These are phyloP conservation scores for Fusarium praegraminearum DNA, from an alignment of 2,329 filamentous ascomycete species.

Conservation along the genomic window DNA sequence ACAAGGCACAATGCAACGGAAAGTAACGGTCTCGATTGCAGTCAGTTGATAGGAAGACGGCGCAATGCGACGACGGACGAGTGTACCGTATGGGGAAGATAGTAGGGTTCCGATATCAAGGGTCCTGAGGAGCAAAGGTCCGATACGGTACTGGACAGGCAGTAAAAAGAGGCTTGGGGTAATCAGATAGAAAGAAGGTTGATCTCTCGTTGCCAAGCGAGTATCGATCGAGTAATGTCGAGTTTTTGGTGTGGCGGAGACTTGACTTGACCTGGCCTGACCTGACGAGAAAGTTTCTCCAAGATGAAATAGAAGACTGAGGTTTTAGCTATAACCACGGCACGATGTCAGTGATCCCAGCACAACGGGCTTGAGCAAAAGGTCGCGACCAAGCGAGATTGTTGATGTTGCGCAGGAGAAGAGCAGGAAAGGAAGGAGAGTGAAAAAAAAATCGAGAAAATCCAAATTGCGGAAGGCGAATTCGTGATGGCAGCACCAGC, in stretches of 20 bases:
- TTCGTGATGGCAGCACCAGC: slow-evolving; percentile 30
- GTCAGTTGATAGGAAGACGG: slow-evolving; percentile 18
- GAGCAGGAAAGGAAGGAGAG: background rate
- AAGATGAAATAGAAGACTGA: background rate
- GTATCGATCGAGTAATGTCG: background rate
- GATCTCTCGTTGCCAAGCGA: slow-evolving; percentile 4
- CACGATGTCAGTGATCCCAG: slow-evolving; percentile 21
- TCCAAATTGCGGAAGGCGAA: slow-evolving; percentile 41
- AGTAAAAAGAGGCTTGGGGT: slow-evolving; percentile 8
- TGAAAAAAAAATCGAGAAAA: slow-evolving; percentile 9
- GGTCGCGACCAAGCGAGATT: slow-evolving; percentile 12
- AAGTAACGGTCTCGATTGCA: slow-evolving; percentile 31
- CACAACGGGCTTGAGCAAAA: slow-evolving; percentile 27
- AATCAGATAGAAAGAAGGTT: background rate
- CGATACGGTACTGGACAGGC: background rate
- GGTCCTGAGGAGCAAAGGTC: slow-evolving; percentile 8
- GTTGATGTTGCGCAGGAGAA: slow-evolving; percentile 16
- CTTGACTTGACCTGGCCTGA: slow-evolving; percentile 1
- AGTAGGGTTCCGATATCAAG: slow-evolving; percentile 30
- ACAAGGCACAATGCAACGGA: slow-evolving; percentile 26
- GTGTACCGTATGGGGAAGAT: slow-evolving; percentile 40
- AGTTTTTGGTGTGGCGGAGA: slow-evolving; percentile 11
- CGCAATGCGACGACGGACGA: slow-evolving; percentile 42
- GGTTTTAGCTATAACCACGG: slow-evolving; percentile 8
- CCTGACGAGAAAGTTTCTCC: background rate